Evolutionary conservation across 2,329 filamentous ascomycete genomes (phyloP), one percentile per base, ranked within the genome.

Genomic region (Westerdykella sp.): DNA sequence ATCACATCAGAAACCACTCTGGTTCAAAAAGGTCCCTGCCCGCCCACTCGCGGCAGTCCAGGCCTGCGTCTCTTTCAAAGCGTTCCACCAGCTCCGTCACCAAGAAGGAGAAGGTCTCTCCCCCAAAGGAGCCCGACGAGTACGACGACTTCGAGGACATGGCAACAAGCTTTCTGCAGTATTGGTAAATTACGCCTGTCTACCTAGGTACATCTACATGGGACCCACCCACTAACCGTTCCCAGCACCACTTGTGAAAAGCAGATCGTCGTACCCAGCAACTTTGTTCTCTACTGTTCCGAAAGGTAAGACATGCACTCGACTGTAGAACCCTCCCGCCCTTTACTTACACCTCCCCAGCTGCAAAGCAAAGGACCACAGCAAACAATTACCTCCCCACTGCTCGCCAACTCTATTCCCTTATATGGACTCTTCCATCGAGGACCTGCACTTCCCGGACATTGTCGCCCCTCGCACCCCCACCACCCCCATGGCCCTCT

Each of bases 161-260:
- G 71, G 71, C 72, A 41, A 65, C 68, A 43, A 73, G 71, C 57
- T 76, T 77, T 51, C 52, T 74, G 49, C 73, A 77, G 48, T 77
- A 70, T 63, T 77, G 74, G 74, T 76, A 60, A 42, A 68, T 59
- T 34, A 47, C 32, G 23, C 25, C 14, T 6, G 11, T 30, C 13
- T 16, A 22, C 32, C 43, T 44, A 32, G 32, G 12, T 35, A 23
- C 13, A 36, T 41, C 36, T 28, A 36, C 37, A 14, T 13, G 28
- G 5, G 14, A 18, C 25, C 14, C 44, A 11, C 39, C 18, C 7
- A 28, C 7, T 41, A 37, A 43, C 16, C 10, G 2, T 34, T 25
- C 30, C 31, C 57, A 83, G 79, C 65, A 75, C 79, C 49, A 80
- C 76, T 57, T 83, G 80, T 63, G 80, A 83, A 62, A 80, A 75